These are phyloP conservation scores for Primulina huaijiensis DNA, from an alignment of 257 asterid species.

Conservation along the genomic window DNA sequence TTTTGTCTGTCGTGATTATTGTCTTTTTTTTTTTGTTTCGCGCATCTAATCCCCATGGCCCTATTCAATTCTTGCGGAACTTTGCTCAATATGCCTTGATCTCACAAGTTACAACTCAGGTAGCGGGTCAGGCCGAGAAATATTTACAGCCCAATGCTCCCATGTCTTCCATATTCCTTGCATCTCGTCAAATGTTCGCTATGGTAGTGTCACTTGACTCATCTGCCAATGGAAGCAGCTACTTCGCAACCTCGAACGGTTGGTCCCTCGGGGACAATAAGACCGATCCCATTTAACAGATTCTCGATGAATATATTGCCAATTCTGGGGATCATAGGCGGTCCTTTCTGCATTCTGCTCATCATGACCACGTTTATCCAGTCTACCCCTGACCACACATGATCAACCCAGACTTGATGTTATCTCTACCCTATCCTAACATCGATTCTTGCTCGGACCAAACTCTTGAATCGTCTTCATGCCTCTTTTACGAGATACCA, in stretches of 20 bases:
- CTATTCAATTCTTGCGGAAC: conserved; percentile 39
- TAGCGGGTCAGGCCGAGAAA: conserved; percentile 74
- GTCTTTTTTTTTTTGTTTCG: background rate
- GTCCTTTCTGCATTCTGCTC: conserved; percentile 71
- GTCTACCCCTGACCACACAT: conserved; percentile 50
- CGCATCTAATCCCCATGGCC: conserved; percentile 7
- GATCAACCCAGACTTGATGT: conserved; percentile 43
- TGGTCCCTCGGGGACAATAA: conserved; percentile 44
- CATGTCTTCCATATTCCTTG: conserved; percentile 86
- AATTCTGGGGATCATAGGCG: conserved; percentile 76
- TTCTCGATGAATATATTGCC: conserved; percentile 85
- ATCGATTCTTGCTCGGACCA: conserved; percentile 24
- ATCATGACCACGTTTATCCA: conserved; percentile 87
- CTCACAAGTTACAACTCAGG: conserved; percentile 61
- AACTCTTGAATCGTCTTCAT: conserved; percentile 15
- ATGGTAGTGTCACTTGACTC: conserved; percentile 87
- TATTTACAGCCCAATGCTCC: conserved; percentile 89
- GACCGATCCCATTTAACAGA: conserved; percentile 80
- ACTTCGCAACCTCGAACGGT: conserved; percentile 53
- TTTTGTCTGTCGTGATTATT: too few relatives aligned
- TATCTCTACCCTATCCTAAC: conserved; percentile 28
- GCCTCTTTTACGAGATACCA: conserved; percentile 20
- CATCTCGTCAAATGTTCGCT: conserved; percentile 85
- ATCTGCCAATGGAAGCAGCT: conserved; percentile 91
- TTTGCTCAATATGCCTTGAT: conserved; percentile 83